Evolutionary conservation across 2,329 filamentous ascomycete genomes (phyloP).

Genomic region (Trichoderma asperellum): DNA sequence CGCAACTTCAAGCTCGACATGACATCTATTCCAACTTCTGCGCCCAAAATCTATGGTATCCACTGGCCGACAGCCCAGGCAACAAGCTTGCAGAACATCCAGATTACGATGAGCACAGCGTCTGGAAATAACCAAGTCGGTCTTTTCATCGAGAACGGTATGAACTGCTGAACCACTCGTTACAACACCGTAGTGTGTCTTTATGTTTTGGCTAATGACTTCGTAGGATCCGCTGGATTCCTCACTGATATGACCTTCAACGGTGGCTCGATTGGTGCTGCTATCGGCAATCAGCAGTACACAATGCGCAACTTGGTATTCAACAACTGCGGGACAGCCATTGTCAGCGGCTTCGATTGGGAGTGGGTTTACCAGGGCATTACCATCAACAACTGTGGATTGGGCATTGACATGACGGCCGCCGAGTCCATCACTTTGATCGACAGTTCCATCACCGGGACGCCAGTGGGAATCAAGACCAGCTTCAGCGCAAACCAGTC

Average conservation of each 20-base stretch:
- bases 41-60: conserved; percentile 48
- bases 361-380: conserved; percentile 52
- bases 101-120: conserved; percentile 48
- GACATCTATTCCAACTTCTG: conserved; percentile 37
- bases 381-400: conserved; percentile 13
- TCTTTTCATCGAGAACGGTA: conserved; percentile 14
- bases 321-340: conserved; percentile 65
- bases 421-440: conserved; percentile 13
- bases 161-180: background rate
- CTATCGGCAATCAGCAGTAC: conserved; percentile 66
- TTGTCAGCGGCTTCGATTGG: conserved; percentile 76
- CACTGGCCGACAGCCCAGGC: conserved; percentile 69
- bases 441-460: conserved; percentile 8
- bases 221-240: conserved; percentile 45
- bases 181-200: too few relatives aligned
- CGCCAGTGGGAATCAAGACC: conserved; percentile 15
- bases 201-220: conserved; percentile 30
- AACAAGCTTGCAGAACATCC: conserved; percentile 55
- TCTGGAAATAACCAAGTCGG: background rate
- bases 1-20: conserved; percentile 67
- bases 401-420: conserved; percentile 11
- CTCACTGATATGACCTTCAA: conserved; percentile 65
- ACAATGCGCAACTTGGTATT: conserved; percentile 70
- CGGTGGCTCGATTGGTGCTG: conserved; percentile 58
- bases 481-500: background rate